Evolutionary conservation across 2,329 filamentous ascomycete genomes (phyloP), one percentile per base, ranked within the genome.

Genomic region (Kalmusia sp.): DNA sequence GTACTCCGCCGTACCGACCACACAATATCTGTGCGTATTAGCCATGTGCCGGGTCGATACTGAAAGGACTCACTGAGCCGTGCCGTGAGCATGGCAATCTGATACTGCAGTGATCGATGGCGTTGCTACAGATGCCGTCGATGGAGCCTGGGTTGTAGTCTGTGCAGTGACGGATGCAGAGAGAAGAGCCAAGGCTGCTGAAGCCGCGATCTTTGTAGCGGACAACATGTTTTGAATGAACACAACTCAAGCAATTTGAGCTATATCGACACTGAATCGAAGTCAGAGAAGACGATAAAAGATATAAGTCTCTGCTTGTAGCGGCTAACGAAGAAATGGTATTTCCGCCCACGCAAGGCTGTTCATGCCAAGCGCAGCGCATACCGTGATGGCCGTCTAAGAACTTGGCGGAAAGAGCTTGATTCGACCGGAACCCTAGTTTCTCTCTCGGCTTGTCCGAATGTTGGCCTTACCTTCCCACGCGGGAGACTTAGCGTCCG

Each of bases 71-170:
- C 67, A 82, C 77, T 77, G 77, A 3, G 71, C 59, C 15, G 70
- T 72, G 7, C 70, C 77, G 58, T 84, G 81, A n/a, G 68, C 65
- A 63, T 84, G 81, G 52, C 84, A 86, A 1, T 71, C 77, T 2
- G 82, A 83, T 1, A 85, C 71, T 1, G 80, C 80, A 1, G 82
- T 80, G 8, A 75, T 67, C 1, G 64, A 44, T 3, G 67, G 63
- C 5, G 40, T 49, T 2, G 62, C 49, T 25, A 51, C 50, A 7
- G 59, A 52, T 4, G 52, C 50, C 14, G 56, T 49, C n/a, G 50
- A 25, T 21, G 56, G 55, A 9, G 56, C 34, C 24, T 50, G 7
- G 8, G 61, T 60, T 14, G 48, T 58, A 12, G 47, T 56, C 27
- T 68, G 63, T 7, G 68, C 66, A 44, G 49, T 39, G 8, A 52